Percentiles rank a stretch among this genome's conserved stretches.
Conservation (phyloP, 441 rosid species). For the Syzygium syzygioides region DNA sequence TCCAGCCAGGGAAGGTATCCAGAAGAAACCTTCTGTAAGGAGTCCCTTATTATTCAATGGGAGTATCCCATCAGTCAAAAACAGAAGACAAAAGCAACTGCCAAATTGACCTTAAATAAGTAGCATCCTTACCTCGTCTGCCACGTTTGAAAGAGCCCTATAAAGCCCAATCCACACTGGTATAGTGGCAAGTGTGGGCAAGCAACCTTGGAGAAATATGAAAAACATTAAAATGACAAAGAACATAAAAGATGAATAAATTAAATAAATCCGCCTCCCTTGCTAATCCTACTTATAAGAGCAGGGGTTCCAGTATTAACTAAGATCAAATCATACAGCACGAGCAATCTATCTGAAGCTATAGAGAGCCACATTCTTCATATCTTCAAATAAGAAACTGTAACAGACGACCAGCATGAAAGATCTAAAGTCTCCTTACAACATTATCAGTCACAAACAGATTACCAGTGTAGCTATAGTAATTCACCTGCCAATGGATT, state of each 20-base stretch:
- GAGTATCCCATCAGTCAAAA: slow-evolving; percentile 12
- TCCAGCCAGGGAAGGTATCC: slow-evolving; percentile 97
- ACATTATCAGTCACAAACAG: not conserved
- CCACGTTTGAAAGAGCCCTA: slow-evolving; percentile 96
- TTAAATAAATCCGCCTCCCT: not conserved
- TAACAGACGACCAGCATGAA: not conserved
- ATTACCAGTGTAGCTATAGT: not conserved
- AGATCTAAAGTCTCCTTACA: not conserved
- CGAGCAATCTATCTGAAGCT: not conserved
- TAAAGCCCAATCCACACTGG: slow-evolving; percentile 97
- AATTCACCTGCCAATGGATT: slow-evolving; percentile 84
- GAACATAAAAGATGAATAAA: not conserved
- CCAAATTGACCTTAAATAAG: not conserved
- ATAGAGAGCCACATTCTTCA: not conserved
- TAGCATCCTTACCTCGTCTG: slow-evolving; percentile 56
- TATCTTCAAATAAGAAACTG: not conserved
- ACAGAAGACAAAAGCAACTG: not conserved
- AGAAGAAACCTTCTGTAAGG: slow-evolving; percentile 94
- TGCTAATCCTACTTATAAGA: not conserved
- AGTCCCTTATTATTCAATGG: slow-evolving; percentile 55
- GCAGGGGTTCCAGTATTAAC: not conserved
- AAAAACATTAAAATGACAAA: not conserved
- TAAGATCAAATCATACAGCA: not conserved
- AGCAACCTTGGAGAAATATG: slow-evolving; percentile 48
- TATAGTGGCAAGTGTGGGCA: slow-evolving; percentile 93